phyloP scores from a whole-genome alignment of 495 filamentous ascomycete genomes.

The Trypethelium eluteriae region DNA sequence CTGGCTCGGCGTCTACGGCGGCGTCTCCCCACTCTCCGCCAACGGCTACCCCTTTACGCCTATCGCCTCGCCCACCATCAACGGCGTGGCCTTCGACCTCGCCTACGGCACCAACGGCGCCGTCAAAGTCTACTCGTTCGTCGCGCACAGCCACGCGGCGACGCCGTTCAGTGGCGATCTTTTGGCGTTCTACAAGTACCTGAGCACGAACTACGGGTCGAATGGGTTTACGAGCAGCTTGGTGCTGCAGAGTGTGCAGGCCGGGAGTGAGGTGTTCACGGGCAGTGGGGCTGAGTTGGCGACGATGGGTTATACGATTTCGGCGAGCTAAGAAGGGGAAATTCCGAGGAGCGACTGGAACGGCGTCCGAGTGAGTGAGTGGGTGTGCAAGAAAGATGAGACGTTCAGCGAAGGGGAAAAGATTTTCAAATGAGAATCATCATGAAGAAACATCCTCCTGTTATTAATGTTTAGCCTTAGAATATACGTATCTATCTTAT shows the following conservation, averaged over 20 bases:
- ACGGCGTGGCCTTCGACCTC: slow-evolving; percentile 15
- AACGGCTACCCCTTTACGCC: slow-evolving; percentile 21
- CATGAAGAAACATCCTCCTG: no score
- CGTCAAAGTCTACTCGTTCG: slow-evolving; percentile 19
- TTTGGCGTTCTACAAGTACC: slow-evolving; percentile 18
- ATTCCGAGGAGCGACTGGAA: not conserved
- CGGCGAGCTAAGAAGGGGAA: slow-evolving; percentile 8
- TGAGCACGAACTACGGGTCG: slow-evolving; percentile 15
- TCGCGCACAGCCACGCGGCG: slow-evolving; percentile 17
- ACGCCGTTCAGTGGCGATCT: slow-evolving; percentile 17
- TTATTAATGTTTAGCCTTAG: no score
- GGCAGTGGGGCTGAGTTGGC: slow-evolving; percentile 15
- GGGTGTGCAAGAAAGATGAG: no score
- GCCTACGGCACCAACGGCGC: slow-evolving; percentile 17
- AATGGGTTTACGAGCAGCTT: slow-evolving; percentile 16
- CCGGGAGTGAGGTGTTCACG: slow-evolving; percentile 17
- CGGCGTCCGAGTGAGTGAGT: no score
- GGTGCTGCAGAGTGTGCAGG: slow-evolving; percentile 17
- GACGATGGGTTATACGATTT: slow-evolving; percentile 17
- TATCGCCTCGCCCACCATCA: slow-evolving; percentile 14
- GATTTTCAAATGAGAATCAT: no score
- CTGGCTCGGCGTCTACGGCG: slow-evolving; percentile 33
- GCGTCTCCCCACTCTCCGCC: slow-evolving; percentile 17
- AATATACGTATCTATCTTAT: no score
- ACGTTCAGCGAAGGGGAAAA: no score